These are phyloP conservation scores for Seiridium unicorne DNA, from an alignment of 2,329 filamentous ascomycete genomes.

Conservation along the genomic window DNA sequence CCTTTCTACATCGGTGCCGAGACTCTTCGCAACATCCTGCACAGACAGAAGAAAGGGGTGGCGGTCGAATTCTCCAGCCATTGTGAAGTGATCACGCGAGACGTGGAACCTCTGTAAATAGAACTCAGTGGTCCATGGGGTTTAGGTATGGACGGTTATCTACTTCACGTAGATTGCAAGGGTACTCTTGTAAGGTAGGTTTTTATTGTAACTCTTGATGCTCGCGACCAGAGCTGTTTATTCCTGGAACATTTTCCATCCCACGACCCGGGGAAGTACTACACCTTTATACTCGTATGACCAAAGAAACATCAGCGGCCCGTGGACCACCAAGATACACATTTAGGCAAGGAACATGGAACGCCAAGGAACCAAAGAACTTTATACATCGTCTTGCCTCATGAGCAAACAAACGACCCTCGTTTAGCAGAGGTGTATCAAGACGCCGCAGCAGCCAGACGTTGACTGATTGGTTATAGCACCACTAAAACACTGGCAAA, in stretches of 20 bases:
- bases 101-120: neutral
- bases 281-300: neutral
- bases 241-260: neutral
- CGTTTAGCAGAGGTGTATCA: neutral
- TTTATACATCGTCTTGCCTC: conserved; percentile 9
- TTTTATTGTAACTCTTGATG: neutral
- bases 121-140: neutral
- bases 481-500: conserved; percentile 4
- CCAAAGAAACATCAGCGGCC: neutral
- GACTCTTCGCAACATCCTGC: conserved; percentile 60
- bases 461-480: conserved; percentile 4
- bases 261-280: conserved; percentile 1
- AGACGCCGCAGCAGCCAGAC: neutral
- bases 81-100: conserved; percentile 20
- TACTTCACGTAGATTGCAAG: neutral
- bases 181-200: neutral
- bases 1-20: conserved; percentile 64
- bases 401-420: neutral
- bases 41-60: conserved; percentile 62
- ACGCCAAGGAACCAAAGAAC: conserved; percentile 10
- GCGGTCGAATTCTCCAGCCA: conserved; percentile 46
- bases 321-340: neutral
- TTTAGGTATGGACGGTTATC: no score
- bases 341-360: neutral
- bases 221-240: neutral